Conservation (phyloP, 225 moss, liverwort and hornwort genomes). For the Anthoceros angustus region DNA sequence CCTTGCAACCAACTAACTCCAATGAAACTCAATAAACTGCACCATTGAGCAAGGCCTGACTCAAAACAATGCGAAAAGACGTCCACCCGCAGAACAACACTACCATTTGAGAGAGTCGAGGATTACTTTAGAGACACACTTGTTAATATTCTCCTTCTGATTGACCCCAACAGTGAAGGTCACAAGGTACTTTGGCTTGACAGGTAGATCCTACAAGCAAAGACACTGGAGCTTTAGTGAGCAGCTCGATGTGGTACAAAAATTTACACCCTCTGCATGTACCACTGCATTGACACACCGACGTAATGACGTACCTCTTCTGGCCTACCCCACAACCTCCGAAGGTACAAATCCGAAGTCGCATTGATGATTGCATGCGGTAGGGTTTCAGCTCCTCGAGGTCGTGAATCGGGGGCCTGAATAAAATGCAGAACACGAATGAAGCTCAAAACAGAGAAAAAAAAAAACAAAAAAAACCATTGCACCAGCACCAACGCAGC, state of each 20-base stretch:
- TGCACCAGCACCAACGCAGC: no score
- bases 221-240: neutral
- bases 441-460: neutral
- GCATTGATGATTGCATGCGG: neutral
- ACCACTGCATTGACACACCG: neutral
- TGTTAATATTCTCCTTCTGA: conserved; percentile 44
- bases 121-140: conserved; percentile 36
- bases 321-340: conserved; percentile 10
- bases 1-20: neutral
- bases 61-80: no score
- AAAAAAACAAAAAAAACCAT: neutral
- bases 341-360: conserved; percentile 4
- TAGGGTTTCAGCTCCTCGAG: neutral
- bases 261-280: neutral
- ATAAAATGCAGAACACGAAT: neutral
- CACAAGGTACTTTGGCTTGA: conserved; percentile 45
- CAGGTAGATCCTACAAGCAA: conserved; percentile 27
- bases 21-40: neutral
- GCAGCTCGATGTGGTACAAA: neutral
- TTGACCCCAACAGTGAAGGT: conserved; percentile 44
- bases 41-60: no score
- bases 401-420: neutral
- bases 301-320: neutral
- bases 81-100: no score
- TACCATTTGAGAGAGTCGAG: no score